Evolutionary conservation across 2,329 filamentous ascomycete genomes (phyloP), one percentile per base, ranked within the genome.

Genomic region (Cadophora luteo-olivacea): DNA sequence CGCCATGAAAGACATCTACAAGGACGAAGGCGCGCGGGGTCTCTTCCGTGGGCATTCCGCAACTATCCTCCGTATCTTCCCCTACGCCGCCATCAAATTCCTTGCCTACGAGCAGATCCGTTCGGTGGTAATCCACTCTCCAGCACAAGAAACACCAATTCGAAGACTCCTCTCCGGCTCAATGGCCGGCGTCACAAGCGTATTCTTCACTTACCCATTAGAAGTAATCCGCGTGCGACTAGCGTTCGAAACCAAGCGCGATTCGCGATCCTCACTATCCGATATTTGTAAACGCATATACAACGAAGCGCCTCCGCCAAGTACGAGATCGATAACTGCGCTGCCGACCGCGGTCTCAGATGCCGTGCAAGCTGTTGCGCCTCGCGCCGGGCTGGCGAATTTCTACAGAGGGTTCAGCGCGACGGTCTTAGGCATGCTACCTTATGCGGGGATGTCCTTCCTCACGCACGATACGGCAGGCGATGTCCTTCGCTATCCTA

Each of bases 11-110:
- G 92, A 94, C 75, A 98, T 99, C 71, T 92, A 96, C 75, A 82
- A 80, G 29, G 84, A 88, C 57, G 92, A 97, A 71, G 96, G 96
- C 48, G 72, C 87, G 1, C 79, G 84, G 12, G 96, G 96, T 0
- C 85, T 99, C 7, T 99, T 94, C 81, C 91, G 96, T 64, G 96
- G 96, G 7, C 96, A 99, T 79, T 97, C 94, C 4, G 96, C 94
- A 2, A 99, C 96, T 0, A 84, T 99, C 2, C 85, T 98, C 64
- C 91, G 96, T 72, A 97, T 99, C 71, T 99, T 98, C 76, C 96
- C 96, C 6, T 99, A 99, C 79, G 96, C 95, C 19, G 95, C 92
- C 57, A 97, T 98, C 81, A 99, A 99, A 78, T 99, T 99, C 77
- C 87, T 99, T 52, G 94, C 95, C 57, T 99, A 99, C 82, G 96